Evolutionary conservation across 768 basidiomycete species (phyloP), one percentile per base, ranked within the genome.

Genomic region (Lanmaoa rubissima): DNA sequence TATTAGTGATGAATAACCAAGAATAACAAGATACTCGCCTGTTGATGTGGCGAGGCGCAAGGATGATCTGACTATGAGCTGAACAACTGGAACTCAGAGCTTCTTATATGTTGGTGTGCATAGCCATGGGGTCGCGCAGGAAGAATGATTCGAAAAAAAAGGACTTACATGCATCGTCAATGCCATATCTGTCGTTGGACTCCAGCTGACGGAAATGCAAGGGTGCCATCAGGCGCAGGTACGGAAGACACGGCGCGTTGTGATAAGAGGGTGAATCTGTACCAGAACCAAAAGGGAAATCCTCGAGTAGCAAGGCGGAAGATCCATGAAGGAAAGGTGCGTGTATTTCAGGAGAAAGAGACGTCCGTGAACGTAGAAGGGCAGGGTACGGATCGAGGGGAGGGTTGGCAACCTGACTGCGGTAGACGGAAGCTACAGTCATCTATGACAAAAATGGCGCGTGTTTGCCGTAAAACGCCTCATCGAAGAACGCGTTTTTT

Each of bases 131-230:
- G 31, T 35, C 50, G 47, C 39, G 31, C 45, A 28, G 28, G 45
- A 38, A 21, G 43, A 39, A 28, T 24, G 48, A 51, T 39, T 50
- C 32, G 17, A 51, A 34, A 46, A 38, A 38, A 12, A 40, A 26
- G 28, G 28, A 28, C 28, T 28, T 28, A 51, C 43, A 35, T 36
- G 56, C 17, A 42, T 48, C 21, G 35, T 49, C 41, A n/a, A 51
- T 38, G 49, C 40, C 57, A 50, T 45, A 36, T 55, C 52, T 49
- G 47, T 47, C 21, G 54, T 21, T 54, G 44, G 21, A 19, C 36
- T 53, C 36, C 43, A 57, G 52, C 4, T 19, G 42, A 50, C 68
- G 68, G 67, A 65, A 60, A 68, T 69, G 53, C 19, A 57, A 34
- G 52, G 44, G 42, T 49, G 26, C 38, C 57, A 61, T 57, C 54